Base-by-base conservation (phyloP, 2,329 filamentous ascomycete genomes). In the Calonectria pseudoreteaudii region DNA sequence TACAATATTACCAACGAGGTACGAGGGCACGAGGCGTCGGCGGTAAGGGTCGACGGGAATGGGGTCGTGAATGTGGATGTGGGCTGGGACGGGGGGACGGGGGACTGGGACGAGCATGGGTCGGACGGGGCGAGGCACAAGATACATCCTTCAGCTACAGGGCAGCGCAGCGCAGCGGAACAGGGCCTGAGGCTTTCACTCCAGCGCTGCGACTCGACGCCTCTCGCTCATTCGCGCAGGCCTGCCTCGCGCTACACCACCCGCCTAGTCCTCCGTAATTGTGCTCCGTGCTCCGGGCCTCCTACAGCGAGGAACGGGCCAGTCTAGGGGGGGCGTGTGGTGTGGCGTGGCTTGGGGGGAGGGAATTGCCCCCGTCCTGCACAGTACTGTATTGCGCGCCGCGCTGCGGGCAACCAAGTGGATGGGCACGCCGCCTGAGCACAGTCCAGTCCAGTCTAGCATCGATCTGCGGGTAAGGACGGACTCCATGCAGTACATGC, bases 51-150 rank as follows among this genome's bases (percentile, higher is more conserved):
- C 62, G 71, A 70, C 66, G 67, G 68, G 60, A 73, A 66, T 68
- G 67, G 65, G 68, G 62, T 56, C 66, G 67, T 66, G 71, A 47
- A 64, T 70, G 71, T 70, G 71, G 62, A 64, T 70, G 71, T 70
- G 71, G 62, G 44, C 50, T 69, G 58, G 49, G 66, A 66, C 50
- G 38, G 74, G 74, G 76, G 75, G 76, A 77, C 75, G 74, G 76
- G 77, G 78, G 72, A 71, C 72, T 73, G 71, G 71, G 71, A 73
- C 31, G 52, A 44, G 67, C 75, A 62, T 44, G 78, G 75, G 76
- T 76, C 74, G 70, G 70, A 80, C 78, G 73, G 78, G 75, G 78
- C 77, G 78, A 80, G 75, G 78, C 74, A 74, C 72, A 77, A 71
- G 76, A 74, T 70, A 74, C 75, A 47, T 23, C 44, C n/a, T 23